A percentile compares a stretch with the other conserved stretches of the same genome.
These are phyloP conservation scores for Fusarium pseudoanthophilum DNA, from an alignment of 2,329 filamentous ascomycete genomes.

Conservation along the genomic window DNA sequence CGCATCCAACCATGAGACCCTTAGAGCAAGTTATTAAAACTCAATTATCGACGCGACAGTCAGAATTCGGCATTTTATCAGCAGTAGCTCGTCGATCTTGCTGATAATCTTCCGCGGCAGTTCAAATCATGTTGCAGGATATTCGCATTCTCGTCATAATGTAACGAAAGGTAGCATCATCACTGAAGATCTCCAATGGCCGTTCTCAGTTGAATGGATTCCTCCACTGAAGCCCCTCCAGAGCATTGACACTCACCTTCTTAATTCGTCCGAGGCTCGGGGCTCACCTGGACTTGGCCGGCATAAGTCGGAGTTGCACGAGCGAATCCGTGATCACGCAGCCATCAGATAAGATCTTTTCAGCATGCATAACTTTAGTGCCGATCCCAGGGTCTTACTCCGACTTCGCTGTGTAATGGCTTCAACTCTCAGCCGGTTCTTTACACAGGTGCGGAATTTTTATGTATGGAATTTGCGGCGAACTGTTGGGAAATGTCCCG, in stretches of 20 bases:
- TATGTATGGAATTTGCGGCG: neutral
- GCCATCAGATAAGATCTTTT: slow-evolving; percentile 26
- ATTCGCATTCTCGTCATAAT: slow-evolving; percentile 14
- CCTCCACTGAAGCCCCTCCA: slow-evolving; percentile 25
- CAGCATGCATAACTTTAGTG: slow-evolving; percentile 16
- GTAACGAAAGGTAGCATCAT: slow-evolving; percentile 11
- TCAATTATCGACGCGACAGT: slow-evolving; percentile 4
- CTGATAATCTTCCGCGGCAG: slow-evolving; percentile 2
- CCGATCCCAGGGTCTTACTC: slow-evolving; percentile 32
- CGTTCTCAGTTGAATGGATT: slow-evolving; percentile 1
- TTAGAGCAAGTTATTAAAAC: slow-evolving; percentile 2
- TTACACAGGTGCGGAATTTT: neutral
- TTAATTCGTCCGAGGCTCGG: slow-evolving; percentile 15
- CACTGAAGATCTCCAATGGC: slow-evolving; percentile 17
- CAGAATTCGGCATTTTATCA: slow-evolving; percentile 9
- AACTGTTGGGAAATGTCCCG: neutral
- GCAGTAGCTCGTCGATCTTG: neutral
- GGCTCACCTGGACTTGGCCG: slow-evolving; percentile 24
- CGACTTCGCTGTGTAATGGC: slow-evolving; percentile 39
- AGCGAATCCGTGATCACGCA: slow-evolving; percentile 23
- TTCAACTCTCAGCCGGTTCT: slow-evolving; percentile 21
- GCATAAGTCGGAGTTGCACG: slow-evolving; percentile 38
- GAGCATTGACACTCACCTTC: slow-evolving; percentile 12
- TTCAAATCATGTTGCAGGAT: slow-evolving; percentile 13
- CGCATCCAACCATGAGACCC: neutral